Evolutionary conservation across 164 flowering plant species (phyloP), one percentile per base, ranked within the genome.

Genomic region (Vitis amurensis): DNA sequence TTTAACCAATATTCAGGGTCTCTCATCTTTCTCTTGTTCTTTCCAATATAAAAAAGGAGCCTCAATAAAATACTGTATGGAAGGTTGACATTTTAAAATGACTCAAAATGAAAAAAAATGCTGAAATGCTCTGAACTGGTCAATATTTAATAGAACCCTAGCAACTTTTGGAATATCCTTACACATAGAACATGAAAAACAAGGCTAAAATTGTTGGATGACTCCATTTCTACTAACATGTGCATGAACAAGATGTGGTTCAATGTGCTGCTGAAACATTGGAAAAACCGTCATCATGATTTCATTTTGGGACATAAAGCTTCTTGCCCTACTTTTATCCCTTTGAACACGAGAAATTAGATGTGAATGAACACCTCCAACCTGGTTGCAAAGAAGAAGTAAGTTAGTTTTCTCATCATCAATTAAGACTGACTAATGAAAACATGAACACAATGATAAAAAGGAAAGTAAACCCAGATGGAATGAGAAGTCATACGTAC

Each of bases 341-440:
- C 98, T 85, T 73, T 92, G 98, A 78, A 96, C 99, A 75, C 99
- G 91, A 80, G 98, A 85, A 72, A 96, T 87, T 31, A 96, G 83
- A 87, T 96, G 99, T 14, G 99, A 96, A 86, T 96, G 98, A 74
- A 96, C 97, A 68, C 99, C 99, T 64, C 99, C 99, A 78, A 94
- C 97, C 99, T 94, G 88, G 74, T 71, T 75, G 62, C 23, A 7
- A 50, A 64, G 50, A 68, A 68, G 16, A 58, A 50, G 9, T 17
- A 58, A 50, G 9, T 17, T 6, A 29, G 59, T 48, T 27, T 50
- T 12, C 8, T 31, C 37, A 50, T 60, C 31, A n/a, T 59, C 51
- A 51, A 70, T n/a, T 8, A 12, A 62, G 19, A 29, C 17, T 6
- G 37, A 49, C 8, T 37, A 13, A 27, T 7, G 31, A 62, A 6